Conservation (phyloP, 305 asterid genomes). For the Solanum hybrid region DNA sequence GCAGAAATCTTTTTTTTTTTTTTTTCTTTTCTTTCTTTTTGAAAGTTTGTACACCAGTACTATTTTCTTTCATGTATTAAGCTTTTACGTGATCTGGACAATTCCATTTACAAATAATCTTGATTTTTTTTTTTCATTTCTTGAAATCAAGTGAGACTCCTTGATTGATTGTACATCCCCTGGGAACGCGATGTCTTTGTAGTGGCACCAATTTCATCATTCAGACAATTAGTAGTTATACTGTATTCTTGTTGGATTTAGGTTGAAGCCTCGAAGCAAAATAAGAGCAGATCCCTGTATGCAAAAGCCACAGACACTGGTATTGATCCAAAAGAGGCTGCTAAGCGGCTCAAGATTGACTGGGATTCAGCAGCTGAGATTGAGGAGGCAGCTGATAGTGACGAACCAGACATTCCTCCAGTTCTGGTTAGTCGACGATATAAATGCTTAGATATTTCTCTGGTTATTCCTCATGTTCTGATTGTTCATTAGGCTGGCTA, state of each 20-base stretch:
- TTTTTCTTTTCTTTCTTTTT: background rate
- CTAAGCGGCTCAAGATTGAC: conserved; percentile 73
- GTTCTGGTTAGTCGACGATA: conserved; percentile 47
- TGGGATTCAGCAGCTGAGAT: conserved; percentile 96
- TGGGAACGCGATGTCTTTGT: background rate
- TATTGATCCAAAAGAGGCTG: conserved; percentile 69
- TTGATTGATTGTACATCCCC: background rate
- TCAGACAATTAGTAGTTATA: background rate
- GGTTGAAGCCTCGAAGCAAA: conserved; percentile 50
- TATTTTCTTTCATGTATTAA: background rate
- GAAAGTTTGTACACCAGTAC: background rate
- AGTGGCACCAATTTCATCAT: background rate
- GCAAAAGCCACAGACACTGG: conserved; percentile 87
- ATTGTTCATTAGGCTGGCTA: background rate
- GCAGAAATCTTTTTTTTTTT: background rate
- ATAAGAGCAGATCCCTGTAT: conserved; percentile 56
- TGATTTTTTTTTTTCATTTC: background rate
- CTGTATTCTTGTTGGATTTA: conserved; percentile 12
- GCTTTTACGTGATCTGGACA: background rate
- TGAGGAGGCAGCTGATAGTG: conserved; percentile 42
- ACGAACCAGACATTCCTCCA: conserved; percentile 64
- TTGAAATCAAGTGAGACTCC: background rate
- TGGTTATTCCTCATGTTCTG: background rate
- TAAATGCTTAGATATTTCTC: background rate
- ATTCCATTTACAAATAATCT: background rate